Conservation (phyloP, 305 asterid species). For the Fraxinus baroniana region DNA sequence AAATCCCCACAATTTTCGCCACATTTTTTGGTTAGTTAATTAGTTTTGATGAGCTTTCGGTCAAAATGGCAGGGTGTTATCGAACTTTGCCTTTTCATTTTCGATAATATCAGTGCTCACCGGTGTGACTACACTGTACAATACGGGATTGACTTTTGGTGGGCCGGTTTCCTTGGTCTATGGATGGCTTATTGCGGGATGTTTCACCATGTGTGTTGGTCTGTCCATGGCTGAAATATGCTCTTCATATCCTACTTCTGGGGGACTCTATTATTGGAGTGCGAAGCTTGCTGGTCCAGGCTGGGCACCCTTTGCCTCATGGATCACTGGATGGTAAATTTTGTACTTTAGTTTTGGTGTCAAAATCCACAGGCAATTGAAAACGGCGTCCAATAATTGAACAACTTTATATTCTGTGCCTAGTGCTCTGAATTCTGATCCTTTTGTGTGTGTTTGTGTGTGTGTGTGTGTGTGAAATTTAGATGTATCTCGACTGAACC, state of each 20-base stretch:
- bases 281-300: conserved; percentile 88
- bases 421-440: neutral
- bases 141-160: conserved; percentile 76
- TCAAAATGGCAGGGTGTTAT: conserved; percentile 56
- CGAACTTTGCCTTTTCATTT: conserved; percentile 87
- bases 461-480: neutral
- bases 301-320: conserved; percentile 96
- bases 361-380: too few relatives aligned
- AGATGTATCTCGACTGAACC: neutral
- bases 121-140: conserved; percentile 80
- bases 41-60: neutral
- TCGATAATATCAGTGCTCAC: conserved; percentile 84
- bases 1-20: neutral
- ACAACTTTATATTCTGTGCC: neutral
- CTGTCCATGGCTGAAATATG: conserved; percentile 94
- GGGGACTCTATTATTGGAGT: conserved; percentile 99
- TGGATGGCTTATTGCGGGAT: conserved; percentile 84
- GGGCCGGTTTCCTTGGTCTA: conserved; percentile 76
- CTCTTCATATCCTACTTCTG: conserved; percentile 91
- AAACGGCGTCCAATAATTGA: too few relatives aligned
- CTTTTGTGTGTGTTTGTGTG: neutral
- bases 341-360: too few relatives aligned
- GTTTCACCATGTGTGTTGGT: conserved; percentile 71
- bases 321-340: conserved; percentile 33
- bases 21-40: neutral